Conservation (phyloP, 306 rosid genomes). For the Abrus pulchellus region DNA sequence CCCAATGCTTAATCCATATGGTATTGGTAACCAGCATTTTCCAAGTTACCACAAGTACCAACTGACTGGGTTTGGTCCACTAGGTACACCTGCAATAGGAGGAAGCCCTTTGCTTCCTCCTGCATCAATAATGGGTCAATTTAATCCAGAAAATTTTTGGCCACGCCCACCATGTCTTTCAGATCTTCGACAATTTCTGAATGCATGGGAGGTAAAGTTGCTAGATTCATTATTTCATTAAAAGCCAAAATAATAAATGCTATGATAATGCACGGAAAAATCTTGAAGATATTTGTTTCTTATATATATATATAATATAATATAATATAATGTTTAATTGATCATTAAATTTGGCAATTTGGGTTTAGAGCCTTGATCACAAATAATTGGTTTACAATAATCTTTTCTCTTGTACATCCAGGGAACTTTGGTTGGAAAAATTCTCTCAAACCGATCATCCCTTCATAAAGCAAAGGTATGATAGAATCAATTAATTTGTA, state of each 20-base stretch:
- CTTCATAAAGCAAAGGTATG: constrained; percentile 38
- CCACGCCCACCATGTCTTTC: not conserved
- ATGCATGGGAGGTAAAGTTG: not conserved
- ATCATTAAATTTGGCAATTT: not conserved
- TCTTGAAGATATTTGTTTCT: not conserved
- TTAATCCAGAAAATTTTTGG: not conserved
- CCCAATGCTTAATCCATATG: not conserved
- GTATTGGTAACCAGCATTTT: not conserved
- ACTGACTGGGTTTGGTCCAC: not conserved
- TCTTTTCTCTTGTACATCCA: constrained; percentile 27
- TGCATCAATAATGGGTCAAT: not conserved
- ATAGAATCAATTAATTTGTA: not conserved
- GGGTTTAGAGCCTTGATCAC: not conserved
- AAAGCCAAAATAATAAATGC: not conserved
- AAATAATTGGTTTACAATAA: not conserved
- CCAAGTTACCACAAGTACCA: not conserved
- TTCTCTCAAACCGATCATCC: too few relatives aligned
- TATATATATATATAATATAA: not conserved
- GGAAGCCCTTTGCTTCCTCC: not conserved
- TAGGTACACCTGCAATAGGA: not conserved
- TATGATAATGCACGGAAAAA: not conserved
- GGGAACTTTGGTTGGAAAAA: constrained; percentile 34
- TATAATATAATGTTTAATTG: not conserved
- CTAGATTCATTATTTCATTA: not conserved
- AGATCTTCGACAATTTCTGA: not conserved